Evolutionary conservation across 2,329 filamentous ascomycete genomes (phyloP), one percentile per base, ranked within the genome.

Genomic region (Sclerotinia borealis): DNA sequence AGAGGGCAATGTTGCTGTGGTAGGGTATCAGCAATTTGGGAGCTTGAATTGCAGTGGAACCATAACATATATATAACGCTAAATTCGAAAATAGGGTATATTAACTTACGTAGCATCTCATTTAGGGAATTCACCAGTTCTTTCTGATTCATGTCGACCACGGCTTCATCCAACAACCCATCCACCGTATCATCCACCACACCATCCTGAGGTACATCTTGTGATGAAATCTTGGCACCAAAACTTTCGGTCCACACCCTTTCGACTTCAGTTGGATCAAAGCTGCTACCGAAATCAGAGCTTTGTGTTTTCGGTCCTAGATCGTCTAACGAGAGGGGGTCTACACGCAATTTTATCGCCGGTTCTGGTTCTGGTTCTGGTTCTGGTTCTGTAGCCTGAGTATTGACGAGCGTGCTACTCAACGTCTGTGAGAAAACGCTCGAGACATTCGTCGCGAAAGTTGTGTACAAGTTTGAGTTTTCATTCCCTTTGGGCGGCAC

Each of bases 401-500:
- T 67, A 43, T 45, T 59, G 11, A 37, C 25, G 41, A 39, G n/a
- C 22, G 29, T 48, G 19, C 6, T 37, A 51, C 5, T 45, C n/a
- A 17, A 39, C 11, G 25, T 13, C 52, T 63, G 48, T 10, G 69
- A 70, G 37, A 71, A 71, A 3, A 63, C 41, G 29, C 51, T 48
- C 1, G 68, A 68, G 2, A 62, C 41, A 47, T 59, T 47, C 1
- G 69, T 70, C 3, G 63, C 61, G 51, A 72, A 72, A 52, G 68
- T 69, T 9, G 64, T 66, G 31, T 65, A 59, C 1, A 47, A 56
- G 25, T 59, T 65, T 25, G 34, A 22, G 25, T 31, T 41, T 17
- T 27, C 58, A 19, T 56, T 15, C 10, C 10, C 25, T 22, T 49
- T 59, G 13, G 22, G 31, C 29, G 37, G 29, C 29, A 37, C 22